A percentile compares a stretch with the other conserved stretches of the same genome.
phyloP scores from a whole-genome alignment of 371 early-diverging fungal genomes.

The Circinella umbellata region DNA sequence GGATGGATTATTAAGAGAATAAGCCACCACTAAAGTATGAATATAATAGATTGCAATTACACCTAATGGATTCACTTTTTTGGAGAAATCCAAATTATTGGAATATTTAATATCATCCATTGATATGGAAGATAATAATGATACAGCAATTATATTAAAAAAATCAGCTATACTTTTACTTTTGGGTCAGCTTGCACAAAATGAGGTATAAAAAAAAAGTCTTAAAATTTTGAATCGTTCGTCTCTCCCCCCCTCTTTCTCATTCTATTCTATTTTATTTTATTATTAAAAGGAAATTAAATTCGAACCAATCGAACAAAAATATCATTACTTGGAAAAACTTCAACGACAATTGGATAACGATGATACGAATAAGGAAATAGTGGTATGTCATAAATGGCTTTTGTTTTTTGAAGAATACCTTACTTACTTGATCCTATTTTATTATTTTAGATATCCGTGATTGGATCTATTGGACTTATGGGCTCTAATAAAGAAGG shows the following conservation, averaged over 20 bases:
- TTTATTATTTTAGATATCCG: conserved; percentile 33
- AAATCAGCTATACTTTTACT: conserved; percentile 51
- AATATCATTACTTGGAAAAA: conserved; percentile 33
- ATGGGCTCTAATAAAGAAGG: conserved; percentile 42
- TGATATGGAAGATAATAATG: conserved; percentile 30
- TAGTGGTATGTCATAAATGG: conserved; percentile 46
- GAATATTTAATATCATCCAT: conserved; percentile 31
- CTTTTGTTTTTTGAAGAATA: no score
- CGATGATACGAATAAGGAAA: conserved; percentile 28
- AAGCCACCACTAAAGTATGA: no score
- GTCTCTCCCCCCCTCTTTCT: no score
- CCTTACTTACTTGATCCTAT: no score
- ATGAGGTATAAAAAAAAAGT: conserved; percentile 17
- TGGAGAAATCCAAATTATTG: conserved; percentile 41
- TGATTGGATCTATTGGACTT: conserved; percentile 43
- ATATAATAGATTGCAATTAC: conserved; percentile 44
- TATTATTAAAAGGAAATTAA: conserved; percentile 25
- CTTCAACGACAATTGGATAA: conserved; percentile 32
- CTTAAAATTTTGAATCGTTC: no score
- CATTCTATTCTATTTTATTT: background rate
- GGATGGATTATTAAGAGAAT: no score
- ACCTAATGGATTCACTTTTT: conserved; percentile 33
- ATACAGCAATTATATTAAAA: conserved; percentile 35
- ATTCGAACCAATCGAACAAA: conserved; percentile 30
- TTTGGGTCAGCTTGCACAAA: conserved; percentile 45